Evolutionary conservation across 179 eudicot species (phyloP).

Genomic region (Camellia oleifera): DNA sequence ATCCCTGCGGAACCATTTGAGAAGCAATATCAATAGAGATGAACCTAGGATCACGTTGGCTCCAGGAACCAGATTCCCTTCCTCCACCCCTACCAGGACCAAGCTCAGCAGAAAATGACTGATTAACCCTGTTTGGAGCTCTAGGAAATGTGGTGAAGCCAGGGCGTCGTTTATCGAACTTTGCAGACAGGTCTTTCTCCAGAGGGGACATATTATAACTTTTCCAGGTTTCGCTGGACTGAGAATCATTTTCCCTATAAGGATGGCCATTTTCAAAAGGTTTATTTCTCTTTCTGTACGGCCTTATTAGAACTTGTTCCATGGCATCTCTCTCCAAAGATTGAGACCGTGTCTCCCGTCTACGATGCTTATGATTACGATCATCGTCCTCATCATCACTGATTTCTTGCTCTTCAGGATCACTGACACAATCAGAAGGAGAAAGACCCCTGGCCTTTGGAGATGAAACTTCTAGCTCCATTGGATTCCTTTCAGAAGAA

Average conservation of each 20-base stretch:
- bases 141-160: conserved; percentile 37
- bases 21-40: conserved; percentile 57
- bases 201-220: conserved; percentile 18
- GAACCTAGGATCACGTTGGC: conserved; percentile 64
- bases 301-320: conserved; percentile 57
- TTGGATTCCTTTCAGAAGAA: conserved; percentile 16
- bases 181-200: conserved; percentile 49
- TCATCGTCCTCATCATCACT: conserved; percentile 98
- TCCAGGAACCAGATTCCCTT: conserved; percentile 53
- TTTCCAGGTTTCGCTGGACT: conserved; percentile 42
- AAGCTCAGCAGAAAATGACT: conserved; percentile 43
- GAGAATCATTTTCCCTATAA: conserved; percentile 46
- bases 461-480: conserved; percentile 68
- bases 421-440: conserved; percentile 55
- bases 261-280: conserved; percentile 70
- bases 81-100: conserved; percentile 78
- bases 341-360: conserved; percentile 71
- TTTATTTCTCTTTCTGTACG: conserved; percentile 68
- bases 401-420: conserved; percentile 88
- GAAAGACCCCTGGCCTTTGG: conserved; percentile 44
- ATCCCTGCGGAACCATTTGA: conserved; percentile 46
- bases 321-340: conserved; percentile 59
- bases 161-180: conserved; percentile 60
- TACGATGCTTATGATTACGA: conserved; percentile 97
- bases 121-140: conserved; percentile 37